Base-by-base conservation (phyloP, 345 rosid genomes). In the Gossypium herbaceum region DNA sequence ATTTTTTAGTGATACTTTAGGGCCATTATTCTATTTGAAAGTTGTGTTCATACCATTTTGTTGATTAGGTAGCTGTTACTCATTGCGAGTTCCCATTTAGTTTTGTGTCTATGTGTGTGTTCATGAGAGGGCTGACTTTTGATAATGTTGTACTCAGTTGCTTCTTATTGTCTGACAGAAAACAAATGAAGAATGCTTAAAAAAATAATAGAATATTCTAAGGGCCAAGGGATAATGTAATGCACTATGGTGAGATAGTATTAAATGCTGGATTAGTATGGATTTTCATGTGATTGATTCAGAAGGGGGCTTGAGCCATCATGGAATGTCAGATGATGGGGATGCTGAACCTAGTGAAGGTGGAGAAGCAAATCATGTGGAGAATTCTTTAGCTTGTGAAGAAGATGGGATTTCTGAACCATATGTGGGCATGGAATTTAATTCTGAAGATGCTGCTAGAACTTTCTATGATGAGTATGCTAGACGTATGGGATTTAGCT, bases 401-500 rank as follows among this genome's bases (percentile, higher is more conserved):
- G 90, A 82, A 63, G 85, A 81, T 83, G 90, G 86, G 71, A 78
- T 83, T 34, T 72, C 75, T 17, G 97, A 93, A 76, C 99, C 97
- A 7, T 76, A 78, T 65, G 86, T 91, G 24, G 97, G 95, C 45
- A 88, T 93, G 94, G 93, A 89, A 82, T 96, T 96, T 43, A 81
- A 73, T 80, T 84, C 97, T 7, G 97, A 89, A 69, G 86, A 82
- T 84, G 90, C 87, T 76, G 99, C 98, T 15, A 91, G 82, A 83
- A 74, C 84, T 74, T 92, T 87, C 84, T 96, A 86, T 19, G 91
- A 86, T 34, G 94, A 86, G 58, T 96, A 96, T 69, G 89, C 97
- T 13, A 89, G 84, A 79, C 82, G 81, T 75, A 71, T 87, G 29
- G 93, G 91, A 67, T 96, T 96, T 79, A 89, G 84, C 78, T 81